Evolutionary conservation across 2,329 filamentous ascomycete genomes (phyloP).

Genomic region (Apiospora pterosperma): DNA sequence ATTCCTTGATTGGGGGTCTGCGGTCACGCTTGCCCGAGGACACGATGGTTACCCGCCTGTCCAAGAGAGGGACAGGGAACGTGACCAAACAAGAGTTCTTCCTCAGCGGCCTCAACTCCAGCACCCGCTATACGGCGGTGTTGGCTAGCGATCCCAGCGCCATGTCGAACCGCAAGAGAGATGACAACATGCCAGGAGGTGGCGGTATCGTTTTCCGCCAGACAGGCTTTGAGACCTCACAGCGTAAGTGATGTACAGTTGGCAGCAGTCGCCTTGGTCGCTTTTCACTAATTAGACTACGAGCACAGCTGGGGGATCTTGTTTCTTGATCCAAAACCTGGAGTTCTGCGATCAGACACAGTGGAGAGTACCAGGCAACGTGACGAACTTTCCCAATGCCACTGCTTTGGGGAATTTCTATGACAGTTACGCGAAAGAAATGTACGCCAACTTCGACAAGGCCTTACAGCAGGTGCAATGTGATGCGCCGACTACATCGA

Average conservation of each 20-base stretch:
- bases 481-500: slow-evolving; percentile 67
- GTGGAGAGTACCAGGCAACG: slow-evolving; percentile 86
- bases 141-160: slow-evolving; percentile 54
- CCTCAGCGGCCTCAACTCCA: slow-evolving; percentile 69
- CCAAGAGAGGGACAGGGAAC: slow-evolving; percentile 60
- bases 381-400: slow-evolving; percentile 55
- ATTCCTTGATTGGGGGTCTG: slow-evolving; percentile 59
- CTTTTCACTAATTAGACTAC: slow-evolving; percentile 1
- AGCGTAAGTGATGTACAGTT: slow-evolving; percentile 50
- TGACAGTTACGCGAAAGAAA: slow-evolving; percentile 66
- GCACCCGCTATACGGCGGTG: slow-evolving; percentile 69
- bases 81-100: slow-evolving; percentile 87
- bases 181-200: slow-evolving; percentile 57
- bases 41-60: slow-evolving; percentile 61
- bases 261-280: neutral
- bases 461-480: slow-evolving; percentile 83
- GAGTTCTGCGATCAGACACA: slow-evolving; percentile 84
- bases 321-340: slow-evolving; percentile 82
- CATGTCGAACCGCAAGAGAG: slow-evolving; percentile 39
- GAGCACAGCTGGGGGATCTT: slow-evolving; percentile 35
- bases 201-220: slow-evolving; percentile 72
- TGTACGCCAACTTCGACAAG: slow-evolving; percentile 77
- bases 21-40: slow-evolving; percentile 26
- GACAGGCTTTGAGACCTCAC: slow-evolving; percentile 75
- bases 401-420: slow-evolving; percentile 67